Evolutionary conservation across 2,329 filamentous ascomycete species (phyloP).

Genomic region (Gaeumannomyces tritici): DNA sequence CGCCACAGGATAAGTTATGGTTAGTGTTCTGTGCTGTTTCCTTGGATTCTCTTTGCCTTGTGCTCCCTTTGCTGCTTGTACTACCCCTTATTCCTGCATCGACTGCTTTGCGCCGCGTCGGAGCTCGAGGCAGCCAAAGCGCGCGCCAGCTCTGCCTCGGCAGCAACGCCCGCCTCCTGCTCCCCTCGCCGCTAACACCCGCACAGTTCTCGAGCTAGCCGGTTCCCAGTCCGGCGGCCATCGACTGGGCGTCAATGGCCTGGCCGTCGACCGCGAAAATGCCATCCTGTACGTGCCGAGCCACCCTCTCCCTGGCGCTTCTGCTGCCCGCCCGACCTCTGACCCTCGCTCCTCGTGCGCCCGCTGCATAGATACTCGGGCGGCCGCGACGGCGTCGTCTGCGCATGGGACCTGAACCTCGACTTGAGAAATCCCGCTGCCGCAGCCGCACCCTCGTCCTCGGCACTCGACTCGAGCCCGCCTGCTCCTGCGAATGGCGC

Average conservation of each 20-base stretch:
- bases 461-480: conserved; percentile 10
- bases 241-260: conserved; percentile 86
- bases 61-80: neutral
- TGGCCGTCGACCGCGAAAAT: conserved; percentile 75
- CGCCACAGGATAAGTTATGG: conserved; percentile 51
- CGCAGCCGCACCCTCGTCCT: conserved; percentile 15
- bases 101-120: no score
- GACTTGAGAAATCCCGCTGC: conserved; percentile 34
- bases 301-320: neutral
- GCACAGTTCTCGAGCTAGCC: conserved; percentile 47
- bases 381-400: conserved; percentile 89
- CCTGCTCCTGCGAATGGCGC: conserved; percentile 16
- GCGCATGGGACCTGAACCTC: conserved; percentile 84
- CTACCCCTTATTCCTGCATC: neutral
- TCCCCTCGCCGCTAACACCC: no score
- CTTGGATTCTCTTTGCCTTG: no score
- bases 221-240: conserved; percentile 64
- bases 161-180: neutral
- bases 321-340: neutral
- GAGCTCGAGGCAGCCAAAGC: no score
- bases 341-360: neutral
- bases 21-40: conserved; percentile 23
- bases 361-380: conserved; percentile 64
- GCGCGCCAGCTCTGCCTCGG: neutral
- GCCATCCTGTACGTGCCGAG: conserved; percentile 65